A percentile compares a stretch with the other conserved stretches of the same genome.
Conservation (phyloP, 805 yeast species). For the Metschnikowia cerradonensis region DNA sequence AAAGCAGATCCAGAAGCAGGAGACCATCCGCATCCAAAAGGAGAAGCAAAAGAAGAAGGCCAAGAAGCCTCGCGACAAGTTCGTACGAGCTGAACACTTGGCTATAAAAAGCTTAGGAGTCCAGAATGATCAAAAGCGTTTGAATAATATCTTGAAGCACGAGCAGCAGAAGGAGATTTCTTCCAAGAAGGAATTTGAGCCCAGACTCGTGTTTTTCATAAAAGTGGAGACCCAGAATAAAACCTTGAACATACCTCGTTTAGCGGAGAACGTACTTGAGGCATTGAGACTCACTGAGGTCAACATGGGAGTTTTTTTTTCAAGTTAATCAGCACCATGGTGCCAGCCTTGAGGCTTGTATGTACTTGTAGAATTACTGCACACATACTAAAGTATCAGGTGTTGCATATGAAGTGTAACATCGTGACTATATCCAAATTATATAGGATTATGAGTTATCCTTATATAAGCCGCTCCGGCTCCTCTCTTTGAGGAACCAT, state of each 20-base stretch:
- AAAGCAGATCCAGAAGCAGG: too few species aligned
- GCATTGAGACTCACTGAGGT: constrained; percentile 56
- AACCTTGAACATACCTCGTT: constrained; percentile 62
- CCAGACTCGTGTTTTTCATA: constrained; percentile 57
- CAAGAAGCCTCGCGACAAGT: constrained; percentile 43
- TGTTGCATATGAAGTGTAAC: too few species aligned
- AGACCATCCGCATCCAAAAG: constrained; percentile 34
- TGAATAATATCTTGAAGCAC: constrained; percentile 55
- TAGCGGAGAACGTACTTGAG: constrained; percentile 55
- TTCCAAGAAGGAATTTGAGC: constrained; percentile 16
- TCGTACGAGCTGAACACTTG: constrained; percentile 70
- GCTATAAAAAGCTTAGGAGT: constrained; percentile 63
- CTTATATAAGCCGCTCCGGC: too few species aligned
- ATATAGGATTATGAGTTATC: too few species aligned
- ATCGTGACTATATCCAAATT: too few species aligned
- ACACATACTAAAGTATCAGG: too few species aligned
- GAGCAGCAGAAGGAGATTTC: constrained; percentile 29
- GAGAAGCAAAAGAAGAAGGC: constrained; percentile 40
- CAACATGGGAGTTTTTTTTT: constrained; percentile 75
- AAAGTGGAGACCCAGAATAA: constrained; percentile 59
- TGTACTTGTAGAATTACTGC: too few species aligned
- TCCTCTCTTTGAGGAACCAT: too few species aligned
- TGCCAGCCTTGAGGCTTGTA: constrained; percentile 60
- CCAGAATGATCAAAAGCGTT: constrained; percentile 63
- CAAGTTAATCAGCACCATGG: constrained; percentile 54